phyloP scores from a whole-genome alignment of 1,139 yeast species.

The Zygoascus sp. region DNA sequence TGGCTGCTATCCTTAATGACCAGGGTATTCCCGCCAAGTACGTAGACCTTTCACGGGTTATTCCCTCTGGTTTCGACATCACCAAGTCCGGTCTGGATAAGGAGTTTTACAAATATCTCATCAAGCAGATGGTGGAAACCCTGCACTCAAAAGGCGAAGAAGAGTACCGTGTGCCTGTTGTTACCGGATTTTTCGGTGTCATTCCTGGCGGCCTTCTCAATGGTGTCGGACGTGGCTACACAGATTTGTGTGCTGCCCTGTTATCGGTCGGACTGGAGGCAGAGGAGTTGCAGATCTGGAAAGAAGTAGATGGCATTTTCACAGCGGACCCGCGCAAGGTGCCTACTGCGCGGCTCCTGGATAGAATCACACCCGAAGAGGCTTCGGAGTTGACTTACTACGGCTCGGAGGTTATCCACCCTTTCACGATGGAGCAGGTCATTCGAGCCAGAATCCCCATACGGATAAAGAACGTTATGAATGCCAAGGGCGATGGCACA shows the following conservation, averaged over 20 bases:
- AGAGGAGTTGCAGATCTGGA: conserved; percentile 95
- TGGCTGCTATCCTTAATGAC: conserved; percentile 80
- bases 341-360: conserved; percentile 76
- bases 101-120: conserved; percentile 56
- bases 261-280: conserved; percentile 90
- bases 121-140: conserved; percentile 54
- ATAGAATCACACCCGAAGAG: conserved; percentile 94
- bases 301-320: conserved; percentile 97
- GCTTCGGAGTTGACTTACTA: conserved; percentile 97
- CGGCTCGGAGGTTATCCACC: conserved; percentile 97
- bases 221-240: conserved; percentile 95
- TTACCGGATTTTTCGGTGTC: conserved; percentile 91
- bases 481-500: conserved; percentile 88
- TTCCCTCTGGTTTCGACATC: conserved; percentile 36
- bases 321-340: conserved; percentile 98
- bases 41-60: conserved; percentile 70
- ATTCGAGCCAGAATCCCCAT: conserved; percentile 94
- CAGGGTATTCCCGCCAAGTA: conserved; percentile 71
- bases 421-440: conserved; percentile 98
- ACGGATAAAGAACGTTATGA: conserved; percentile 90
- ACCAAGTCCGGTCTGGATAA: conserved; percentile 46
- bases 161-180: conserved; percentile 64
- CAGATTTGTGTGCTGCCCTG: conserved; percentile 95
- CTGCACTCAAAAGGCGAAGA: conserved; percentile 39
- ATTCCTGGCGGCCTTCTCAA: conserved; percentile 92